These are phyloP conservation scores for Brassica rapa DNA, from an alignment of 345 rosid genomes.

Conservation along the genomic window DNA sequence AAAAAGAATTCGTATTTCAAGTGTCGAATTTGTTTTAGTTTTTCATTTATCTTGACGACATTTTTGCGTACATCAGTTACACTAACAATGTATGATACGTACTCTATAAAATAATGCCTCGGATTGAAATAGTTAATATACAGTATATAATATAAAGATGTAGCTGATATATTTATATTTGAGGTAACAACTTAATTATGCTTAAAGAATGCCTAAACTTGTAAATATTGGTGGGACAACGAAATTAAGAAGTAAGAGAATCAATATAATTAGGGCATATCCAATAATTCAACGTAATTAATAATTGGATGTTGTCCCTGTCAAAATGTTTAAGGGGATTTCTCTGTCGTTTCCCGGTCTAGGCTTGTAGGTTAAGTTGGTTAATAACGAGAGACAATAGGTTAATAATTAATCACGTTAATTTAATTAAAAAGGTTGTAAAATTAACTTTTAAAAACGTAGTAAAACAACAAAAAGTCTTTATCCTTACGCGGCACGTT, in stretches of 20 bases:
- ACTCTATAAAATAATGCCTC: slow-evolving; percentile 2
- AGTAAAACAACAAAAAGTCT: slow-evolving; percentile 31
- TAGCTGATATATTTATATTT: background rate
- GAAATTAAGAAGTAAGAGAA: slow-evolving; percentile 20
- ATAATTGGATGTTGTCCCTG: slow-evolving; percentile 31
- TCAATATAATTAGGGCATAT: slow-evolving; percentile 17
- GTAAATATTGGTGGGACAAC: slow-evolving; percentile 32
- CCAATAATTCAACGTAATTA: slow-evolving; percentile 36
- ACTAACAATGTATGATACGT: slow-evolving; percentile 13
- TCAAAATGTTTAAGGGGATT: slow-evolving; percentile 28
- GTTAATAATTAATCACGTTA: slow-evolving; percentile 14
- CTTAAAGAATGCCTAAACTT: background rate
- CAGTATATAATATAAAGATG: background rate
- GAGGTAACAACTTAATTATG: background rate
- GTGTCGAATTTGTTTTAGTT: slow-evolving; percentile 2
- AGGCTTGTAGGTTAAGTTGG: slow-evolving; percentile 20
- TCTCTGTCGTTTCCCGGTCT: slow-evolving; percentile 42
- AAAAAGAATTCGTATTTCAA: slow-evolving; percentile 24
- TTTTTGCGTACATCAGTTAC: slow-evolving; percentile 22
- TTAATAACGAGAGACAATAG: slow-evolving; percentile 29
- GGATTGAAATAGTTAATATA: background rate
- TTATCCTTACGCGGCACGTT: slow-evolving; percentile 36
- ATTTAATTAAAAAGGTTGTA: background rate
- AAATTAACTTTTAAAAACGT: slow-evolving; percentile 5
- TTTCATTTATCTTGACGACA: slow-evolving; percentile 25